Conservation (phyloP, 371 early-diverging fungal species). For the Mucor mucedo region DNA sequence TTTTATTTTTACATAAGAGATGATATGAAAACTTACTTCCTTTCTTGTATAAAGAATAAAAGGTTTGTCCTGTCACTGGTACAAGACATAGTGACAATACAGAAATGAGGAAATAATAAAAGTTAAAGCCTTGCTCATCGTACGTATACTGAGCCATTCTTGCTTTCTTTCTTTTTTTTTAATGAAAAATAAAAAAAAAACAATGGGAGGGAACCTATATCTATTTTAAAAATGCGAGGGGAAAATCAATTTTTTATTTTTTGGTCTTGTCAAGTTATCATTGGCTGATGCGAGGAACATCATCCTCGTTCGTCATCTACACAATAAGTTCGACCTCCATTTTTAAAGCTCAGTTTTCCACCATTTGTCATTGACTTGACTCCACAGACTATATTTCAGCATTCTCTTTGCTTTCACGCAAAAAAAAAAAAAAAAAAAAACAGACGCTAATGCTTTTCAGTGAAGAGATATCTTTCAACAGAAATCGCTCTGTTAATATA, state of each 20-base stretch:
- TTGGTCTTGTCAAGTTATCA: slow-evolving; percentile 17
- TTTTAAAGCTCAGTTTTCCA: too few species aligned
- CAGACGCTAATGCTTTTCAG: too few species aligned
- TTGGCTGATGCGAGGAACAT: background rate
- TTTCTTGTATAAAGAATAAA: slow-evolving; percentile 50
- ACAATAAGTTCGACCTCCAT: too few species aligned
- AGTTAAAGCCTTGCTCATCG: slow-evolving; percentile 94
- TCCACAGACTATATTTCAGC: too few species aligned
- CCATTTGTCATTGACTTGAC: too few species aligned
- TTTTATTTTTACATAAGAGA: too few species aligned
- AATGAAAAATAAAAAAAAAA: background rate
- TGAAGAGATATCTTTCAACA: too few species aligned
- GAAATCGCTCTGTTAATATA: too few species aligned
- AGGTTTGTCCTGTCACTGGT: slow-evolving; percentile 71
- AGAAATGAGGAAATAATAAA: slow-evolving; percentile 91
- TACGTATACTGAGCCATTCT: slow-evolving; percentile 79
- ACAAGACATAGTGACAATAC: slow-evolving; percentile 80
- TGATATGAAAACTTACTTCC: slow-evolving; percentile 41
- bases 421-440: too few species aligned
- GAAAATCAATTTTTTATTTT: background rate
- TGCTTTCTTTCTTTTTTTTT: background rate
- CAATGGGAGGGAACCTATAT: background rate
- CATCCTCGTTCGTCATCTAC: too few species aligned
- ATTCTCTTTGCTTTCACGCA: too few species aligned
- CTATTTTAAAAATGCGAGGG: background rate